phyloP scores from a whole-genome alignment of 441 rosid species.

The Erodium moschatum region DNA sequence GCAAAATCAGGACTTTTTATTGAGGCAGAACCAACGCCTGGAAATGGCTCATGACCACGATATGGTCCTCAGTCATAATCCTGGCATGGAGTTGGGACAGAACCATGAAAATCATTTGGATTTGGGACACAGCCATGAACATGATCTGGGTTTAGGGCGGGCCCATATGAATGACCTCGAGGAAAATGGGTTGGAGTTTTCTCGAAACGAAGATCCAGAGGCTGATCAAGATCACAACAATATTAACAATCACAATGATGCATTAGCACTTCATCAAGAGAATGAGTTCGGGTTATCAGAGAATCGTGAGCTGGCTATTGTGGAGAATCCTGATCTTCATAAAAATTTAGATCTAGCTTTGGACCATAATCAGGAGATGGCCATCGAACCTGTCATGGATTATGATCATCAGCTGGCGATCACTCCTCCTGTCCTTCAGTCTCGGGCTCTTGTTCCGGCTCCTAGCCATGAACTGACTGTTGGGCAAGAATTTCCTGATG shows the following conservation, averaged over 20 bases:
- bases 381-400: constrained; percentile 23
- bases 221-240: constrained; percentile 57
- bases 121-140: constrained; percentile 40
- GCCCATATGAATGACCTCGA: constrained; percentile 18
- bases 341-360: constrained; percentile 61
- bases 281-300: constrained; percentile 44
- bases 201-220: constrained; percentile 26
- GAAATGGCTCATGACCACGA: constrained; percentile 17
- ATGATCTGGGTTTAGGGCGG: constrained; percentile 27
- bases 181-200: background rate
- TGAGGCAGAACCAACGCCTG: constrained; percentile 64
- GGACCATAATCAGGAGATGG: constrained; percentile 58
- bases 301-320: constrained; percentile 50
- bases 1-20: constrained; percentile 27
- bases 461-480: constrained; percentile 55
- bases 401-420: constrained; percentile 17
- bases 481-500: constrained; percentile 94
- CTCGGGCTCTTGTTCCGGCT: constrained; percentile 42
- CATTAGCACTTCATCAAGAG: constrained; percentile 28
- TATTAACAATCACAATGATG: constrained; percentile 46
- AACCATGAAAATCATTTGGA: constrained; percentile 26
- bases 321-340: constrained; percentile 59
- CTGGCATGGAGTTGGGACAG: constrained; percentile 33
- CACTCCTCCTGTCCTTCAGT: constrained; percentile 46
- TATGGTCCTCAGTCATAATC: too few relatives aligned